A percentile compares a stretch with the other conserved stretches of the same genome.
Conservation (phyloP, 805 yeast species). For the Wickerhamomyces ciferrii region DNA sequence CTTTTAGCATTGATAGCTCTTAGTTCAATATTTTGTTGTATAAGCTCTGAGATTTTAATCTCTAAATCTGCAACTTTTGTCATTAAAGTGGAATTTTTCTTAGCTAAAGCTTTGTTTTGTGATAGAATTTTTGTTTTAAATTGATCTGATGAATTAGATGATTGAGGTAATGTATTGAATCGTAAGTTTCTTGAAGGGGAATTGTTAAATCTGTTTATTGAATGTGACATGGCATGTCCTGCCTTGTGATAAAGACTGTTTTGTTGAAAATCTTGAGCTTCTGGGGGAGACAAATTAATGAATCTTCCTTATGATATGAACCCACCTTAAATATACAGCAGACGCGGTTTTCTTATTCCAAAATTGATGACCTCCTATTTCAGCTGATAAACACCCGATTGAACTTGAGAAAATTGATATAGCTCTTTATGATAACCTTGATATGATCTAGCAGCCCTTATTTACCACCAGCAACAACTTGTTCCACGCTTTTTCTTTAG, state of each 20-base stretch:
- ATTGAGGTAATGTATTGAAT: conserved; percentile 1
- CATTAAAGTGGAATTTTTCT: conserved; percentile 48
- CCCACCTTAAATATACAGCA: no score
- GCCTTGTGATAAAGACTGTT: no score
- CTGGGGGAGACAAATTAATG: no score
- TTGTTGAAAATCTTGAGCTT: background rate
- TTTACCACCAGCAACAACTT: no score
- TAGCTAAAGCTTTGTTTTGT: conserved; percentile 54
- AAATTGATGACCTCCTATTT: no score
- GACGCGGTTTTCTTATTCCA: no score
- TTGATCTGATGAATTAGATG: conserved; percentile 6
- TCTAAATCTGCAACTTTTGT: conserved; percentile 49
- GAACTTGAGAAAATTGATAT: no score
- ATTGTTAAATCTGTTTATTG: conserved; percentile 13
- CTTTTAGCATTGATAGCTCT: conserved; percentile 29
- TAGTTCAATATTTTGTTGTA: conserved; percentile 42
- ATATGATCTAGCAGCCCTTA: no score
- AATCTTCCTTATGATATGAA: no score
- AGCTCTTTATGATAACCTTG: no score
- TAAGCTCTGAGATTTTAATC: conserved; percentile 39
- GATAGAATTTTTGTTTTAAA: conserved; percentile 22
- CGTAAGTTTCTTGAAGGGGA: conserved; percentile 6
- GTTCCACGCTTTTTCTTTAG: no score
- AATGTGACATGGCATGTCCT: conserved; percentile 19
- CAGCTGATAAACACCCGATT: no score